Conservation (phyloP, 1,139 yeast genomes). For the Nadsonia commutata region DNA sequence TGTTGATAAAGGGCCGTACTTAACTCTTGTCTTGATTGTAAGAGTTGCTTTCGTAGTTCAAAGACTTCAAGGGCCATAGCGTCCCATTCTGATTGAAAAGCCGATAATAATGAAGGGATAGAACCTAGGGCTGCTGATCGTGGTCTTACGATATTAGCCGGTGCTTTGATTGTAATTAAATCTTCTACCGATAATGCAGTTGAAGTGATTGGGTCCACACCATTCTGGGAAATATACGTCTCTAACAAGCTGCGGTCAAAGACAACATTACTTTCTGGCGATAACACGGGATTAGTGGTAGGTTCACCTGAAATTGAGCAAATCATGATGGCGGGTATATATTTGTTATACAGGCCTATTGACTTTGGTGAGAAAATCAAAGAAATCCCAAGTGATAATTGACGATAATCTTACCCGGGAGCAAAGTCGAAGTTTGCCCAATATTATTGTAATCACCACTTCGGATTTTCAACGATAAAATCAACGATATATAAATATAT, state of each 20-base stretch:
- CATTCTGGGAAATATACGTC: conserved; percentile 48
- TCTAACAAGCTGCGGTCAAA: conserved; percentile 53
- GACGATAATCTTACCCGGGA: no score
- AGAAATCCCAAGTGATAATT: no score
- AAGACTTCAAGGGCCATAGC: conserved; percentile 71
- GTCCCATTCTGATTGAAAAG: conserved; percentile 86
- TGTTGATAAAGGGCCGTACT: conserved; percentile 67
- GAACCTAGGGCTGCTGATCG: conserved; percentile 43
- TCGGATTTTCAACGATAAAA: no score
- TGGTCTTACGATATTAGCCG: conserved; percentile 27
- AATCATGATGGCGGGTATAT: conserved; percentile 6
- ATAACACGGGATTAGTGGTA: conserved; percentile 56
- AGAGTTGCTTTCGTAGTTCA: conserved; percentile 57
- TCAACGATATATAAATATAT: no score
- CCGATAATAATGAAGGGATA: conserved; percentile 60
- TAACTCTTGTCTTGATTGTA: conserved; percentile 52
- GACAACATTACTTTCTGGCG: conserved; percentile 32
- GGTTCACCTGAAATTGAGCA: conserved; percentile 48
- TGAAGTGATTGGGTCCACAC: conserved; percentile 63
- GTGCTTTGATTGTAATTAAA: conserved; percentile 33
- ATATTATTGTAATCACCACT: no score
- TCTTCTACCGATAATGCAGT: conserved; percentile 47
- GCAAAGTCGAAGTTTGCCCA: no score
- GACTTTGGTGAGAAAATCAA: no score
- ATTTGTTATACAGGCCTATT: no score